Evolutionary conservation across 1,284 basidiomycete species (phyloP), one percentile per base, ranked within the genome.

Genomic region (Schizophyllum amplum): DNA sequence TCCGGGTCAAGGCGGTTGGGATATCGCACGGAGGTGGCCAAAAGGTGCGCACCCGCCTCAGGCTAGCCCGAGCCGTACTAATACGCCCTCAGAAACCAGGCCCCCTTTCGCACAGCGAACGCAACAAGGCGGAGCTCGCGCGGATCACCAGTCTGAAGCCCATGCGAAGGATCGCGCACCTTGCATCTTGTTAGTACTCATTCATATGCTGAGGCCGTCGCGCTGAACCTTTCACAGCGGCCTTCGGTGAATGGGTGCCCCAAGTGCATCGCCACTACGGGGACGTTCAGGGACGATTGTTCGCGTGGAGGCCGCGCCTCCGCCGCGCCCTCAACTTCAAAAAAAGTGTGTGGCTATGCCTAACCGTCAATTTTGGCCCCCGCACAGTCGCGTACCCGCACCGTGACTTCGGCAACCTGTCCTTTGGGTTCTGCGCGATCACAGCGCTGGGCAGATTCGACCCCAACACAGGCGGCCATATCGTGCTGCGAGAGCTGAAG

Each of bases 401-500:
- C 24, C 52, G 47, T 42, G 20, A 62, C 27, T 25, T 24, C 22
- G 46, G 47, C 42, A 60, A 62, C 51, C 24, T 33, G 11, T 21
- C 60, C 17, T 51, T 47, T 25, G 52, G 59, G 0, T 59, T 48
- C 50, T 62, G 61, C 26, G 55, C 51, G 0, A 58, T 61, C 60
- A 53, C 50, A 15, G 55, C 55, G n/a, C 26, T 61, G 1, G 57
- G 61, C 6, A 9, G 11, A 5, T 52, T 24, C 20, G 51, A 63
- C 47, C 52, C 52, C 13, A 55, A 55, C 21, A 49, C 52, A 42
- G 57, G 61, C 17, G 61, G 61, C 9, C 59, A 64, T 42, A 27
- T 62, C 4, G 50, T 63, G 1, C 51, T 63, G 4, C 55, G 52
- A 24, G 57, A 60, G n/a, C 56, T 62, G 11, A 55, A 59, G 24